Base-by-base conservation (phyloP, 2,329 filamentous ascomycete species). In the Ceratocystis smalleyi region DNA sequence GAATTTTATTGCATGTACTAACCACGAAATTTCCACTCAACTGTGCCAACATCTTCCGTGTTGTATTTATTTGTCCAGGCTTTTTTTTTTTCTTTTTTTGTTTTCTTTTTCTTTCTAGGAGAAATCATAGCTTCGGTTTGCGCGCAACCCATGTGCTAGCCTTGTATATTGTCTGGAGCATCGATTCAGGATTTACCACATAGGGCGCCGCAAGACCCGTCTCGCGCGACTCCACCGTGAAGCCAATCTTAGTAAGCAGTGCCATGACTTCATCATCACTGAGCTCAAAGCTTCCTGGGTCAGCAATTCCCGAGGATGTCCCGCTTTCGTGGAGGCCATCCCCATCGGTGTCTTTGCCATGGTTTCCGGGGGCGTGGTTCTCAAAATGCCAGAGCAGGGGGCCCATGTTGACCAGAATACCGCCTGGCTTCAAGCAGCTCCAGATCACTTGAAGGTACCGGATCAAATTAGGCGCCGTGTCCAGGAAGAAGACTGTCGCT, bases 341-440 rank as follows among this genome's bases (percentile, higher is more conserved):
- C 32, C 76, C 77, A 62, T 80, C 78, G 45, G 77, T 75, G 43
- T 80, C 78, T 49, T 77, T 75, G 12, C 81, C 77, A 70, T 82
- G 77, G 68, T 81, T 79, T 47, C 82, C 81, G 0, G 82, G 82
- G 0, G 82, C 79, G 51, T 86, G 81, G 69, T 90, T 87, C 72
- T 95, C 90, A 73, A 95, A 97, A 73, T 99, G 95, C 94, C 94
- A 99, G 49, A 97, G 77, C 64, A 99, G 75, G 0, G 94, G 94
- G 0, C 94, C 94, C 27, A 95, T 77, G 71, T 99, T 99, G 71
- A 96, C 81, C 78, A 95, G 88, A 3, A 95, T 70, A 0, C 94
- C 94, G 30, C 87, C 88, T 0, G 83, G 78, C 69, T 82, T 84
- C 61, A 99, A 80, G 70, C 91, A 95, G 71, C 88, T 82, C 51